phyloP scores from a whole-genome alignment of 345 rosid species.

The Heritiera littoralis region DNA sequence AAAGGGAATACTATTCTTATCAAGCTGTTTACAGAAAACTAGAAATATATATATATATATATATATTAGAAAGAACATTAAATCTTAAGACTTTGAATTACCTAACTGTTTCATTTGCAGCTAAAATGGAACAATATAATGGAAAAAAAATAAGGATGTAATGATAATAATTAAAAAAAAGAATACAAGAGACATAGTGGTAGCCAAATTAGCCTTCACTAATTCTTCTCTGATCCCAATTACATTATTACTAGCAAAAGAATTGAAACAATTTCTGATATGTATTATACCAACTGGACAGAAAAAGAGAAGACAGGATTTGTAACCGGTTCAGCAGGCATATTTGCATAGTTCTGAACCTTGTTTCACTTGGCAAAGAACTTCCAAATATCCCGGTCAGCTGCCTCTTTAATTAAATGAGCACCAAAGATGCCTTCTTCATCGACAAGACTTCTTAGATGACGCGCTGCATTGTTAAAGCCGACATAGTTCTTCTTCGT shows the following conservation, averaged over 20 bases:
- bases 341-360: neutral
- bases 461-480: slow-evolving; percentile 63
- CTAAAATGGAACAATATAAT: neutral
- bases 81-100: neutral
- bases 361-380: slow-evolving; percentile 72
- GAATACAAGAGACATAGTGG: neutral
- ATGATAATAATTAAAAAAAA: neutral
- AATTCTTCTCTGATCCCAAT: slow-evolving; percentile 3
- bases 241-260: slow-evolving; percentile 24
- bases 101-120: slow-evolving; percentile 15
- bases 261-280: slow-evolving; percentile 16
- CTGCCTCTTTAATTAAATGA: slow-evolving; percentile 73
- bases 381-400: slow-evolving; percentile 90
- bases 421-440: slow-evolving; percentile 82
- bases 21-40: too few species aligned
- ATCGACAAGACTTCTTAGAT: slow-evolving; percentile 77
- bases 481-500: slow-evolving; percentile 87
- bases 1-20: too few species aligned
- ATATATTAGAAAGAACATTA: neutral
- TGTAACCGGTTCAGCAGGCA: slow-evolving; percentile 12
- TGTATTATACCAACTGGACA: slow-evolving; percentile 27
- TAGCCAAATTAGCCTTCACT: slow-evolving; percentile 19
- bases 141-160: too few species aligned
- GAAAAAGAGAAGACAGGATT: neutral
- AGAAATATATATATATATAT: too few species aligned